phyloP scores from a whole-genome alignment of 1,284 basidiomycete genomes.

The Ustilago bromivora region DNA sequence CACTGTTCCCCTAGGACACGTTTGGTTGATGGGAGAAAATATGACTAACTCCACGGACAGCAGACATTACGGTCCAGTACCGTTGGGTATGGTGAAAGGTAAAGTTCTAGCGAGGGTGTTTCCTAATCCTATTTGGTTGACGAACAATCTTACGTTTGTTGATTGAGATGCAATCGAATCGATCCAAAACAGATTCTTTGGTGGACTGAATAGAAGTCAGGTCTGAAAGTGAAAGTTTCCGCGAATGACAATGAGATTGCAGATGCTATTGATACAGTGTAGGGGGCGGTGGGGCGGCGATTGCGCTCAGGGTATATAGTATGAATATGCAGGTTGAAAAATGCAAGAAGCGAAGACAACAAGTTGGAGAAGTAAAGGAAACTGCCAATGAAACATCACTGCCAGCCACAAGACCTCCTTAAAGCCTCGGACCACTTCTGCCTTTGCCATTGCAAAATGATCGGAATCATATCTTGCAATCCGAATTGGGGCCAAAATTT shows the following conservation, averaged over 20 bases:
- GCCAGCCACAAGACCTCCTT: conserved; percentile 32
- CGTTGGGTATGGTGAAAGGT: conserved; percentile 83
- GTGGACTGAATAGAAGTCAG: no score
- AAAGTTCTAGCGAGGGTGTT: conserved; percentile 77
- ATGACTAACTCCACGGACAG: conserved; percentile 85
- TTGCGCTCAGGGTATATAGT: neutral
- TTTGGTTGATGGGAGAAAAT: conserved; percentile 97
- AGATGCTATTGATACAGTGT: neutral
- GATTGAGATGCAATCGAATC: conserved; percentile 12
- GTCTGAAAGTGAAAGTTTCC: no score
- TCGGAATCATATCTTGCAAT: conserved; percentile 83
- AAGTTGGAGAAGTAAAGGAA: neutral
- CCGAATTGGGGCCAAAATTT: conserved; percentile 97
- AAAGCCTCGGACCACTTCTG: conserved; percentile 30
- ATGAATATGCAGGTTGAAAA: neutral
- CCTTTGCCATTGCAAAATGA: conserved; percentile 86
- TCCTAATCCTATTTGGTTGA: conserved; percentile 43
- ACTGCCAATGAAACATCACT: neutral
- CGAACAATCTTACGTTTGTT: conserved; percentile 18
- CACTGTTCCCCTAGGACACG: conserved; percentile 55
- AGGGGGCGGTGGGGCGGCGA: no score
- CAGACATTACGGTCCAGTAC: conserved; percentile 88
- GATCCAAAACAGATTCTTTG: no score
- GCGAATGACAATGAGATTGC: no score
- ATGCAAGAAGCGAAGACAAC: no score